A percentile compares a stretch with the other conserved stretches of the same genome.
Evolutionary conservation across 1,139 yeast species (phyloP).

Genomic region (Scheffersomyces cryptocercus): DNA sequence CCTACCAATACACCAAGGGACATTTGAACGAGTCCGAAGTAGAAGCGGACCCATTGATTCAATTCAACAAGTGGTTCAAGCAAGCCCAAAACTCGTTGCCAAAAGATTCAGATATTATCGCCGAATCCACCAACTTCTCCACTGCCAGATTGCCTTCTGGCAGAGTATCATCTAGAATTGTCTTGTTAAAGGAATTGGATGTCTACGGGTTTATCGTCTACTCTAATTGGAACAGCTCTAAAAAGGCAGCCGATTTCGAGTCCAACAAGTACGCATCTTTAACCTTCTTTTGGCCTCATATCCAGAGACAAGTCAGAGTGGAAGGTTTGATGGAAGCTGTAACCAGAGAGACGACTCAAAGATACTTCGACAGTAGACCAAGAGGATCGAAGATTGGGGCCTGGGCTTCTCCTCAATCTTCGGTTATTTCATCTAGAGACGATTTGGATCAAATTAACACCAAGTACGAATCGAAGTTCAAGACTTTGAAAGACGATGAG

Average conservation of each 20-base stretch:
- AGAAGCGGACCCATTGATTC: constrained; percentile 62
- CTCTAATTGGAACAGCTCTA: constrained; percentile 88
- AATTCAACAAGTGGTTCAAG: constrained; percentile 81
- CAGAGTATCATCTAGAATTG: constrained; percentile 79
- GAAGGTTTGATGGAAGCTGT: constrained; percentile 85
- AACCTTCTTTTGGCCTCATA: constrained; percentile 89
- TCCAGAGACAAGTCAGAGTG: constrained; percentile 89
- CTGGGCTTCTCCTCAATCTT: constrained; percentile 92
- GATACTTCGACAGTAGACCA: constrained; percentile 85
- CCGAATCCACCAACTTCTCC: constrained; percentile 80
- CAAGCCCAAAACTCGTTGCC: constrained; percentile 62
- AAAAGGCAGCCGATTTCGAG: constrained; percentile 69
- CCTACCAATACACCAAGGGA: constrained; percentile 82
- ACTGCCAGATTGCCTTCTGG: constrained; percentile 90
- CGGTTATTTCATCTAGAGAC: constrained; percentile 54
- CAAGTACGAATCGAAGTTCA: constrained; percentile 57
- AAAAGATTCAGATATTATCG: constrained; percentile 51
- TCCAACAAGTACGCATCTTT: constrained; percentile 79
- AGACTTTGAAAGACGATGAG: constrained; percentile 53
- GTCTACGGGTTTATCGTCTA: constrained; percentile 81
- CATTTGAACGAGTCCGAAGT: constrained; percentile 59
- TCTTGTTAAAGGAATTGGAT: constrained; percentile 87
- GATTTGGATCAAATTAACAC: constrained; percentile 58
- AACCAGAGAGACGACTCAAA: constrained; percentile 67
- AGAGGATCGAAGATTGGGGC: constrained; percentile 94